Evolutionary conservation across 805 yeast species (phyloP).

Genomic region (Saturnispora zaruensis): DNA sequence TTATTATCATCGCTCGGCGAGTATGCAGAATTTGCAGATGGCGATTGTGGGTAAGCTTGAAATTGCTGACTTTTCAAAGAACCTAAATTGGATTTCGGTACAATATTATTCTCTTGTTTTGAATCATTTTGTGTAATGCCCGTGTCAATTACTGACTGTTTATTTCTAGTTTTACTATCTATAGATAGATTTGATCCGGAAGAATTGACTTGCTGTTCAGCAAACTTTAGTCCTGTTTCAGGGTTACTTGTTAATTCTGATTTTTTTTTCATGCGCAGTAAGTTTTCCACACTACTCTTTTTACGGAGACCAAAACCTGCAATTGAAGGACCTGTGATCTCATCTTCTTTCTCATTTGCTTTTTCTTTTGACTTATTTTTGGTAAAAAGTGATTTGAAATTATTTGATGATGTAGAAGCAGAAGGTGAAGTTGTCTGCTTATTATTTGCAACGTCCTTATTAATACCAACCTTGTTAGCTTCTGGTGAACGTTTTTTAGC

Average conservation of each 20-base stretch:
- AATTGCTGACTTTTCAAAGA: background rate
- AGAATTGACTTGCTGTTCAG: background rate
- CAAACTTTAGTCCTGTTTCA: background rate
- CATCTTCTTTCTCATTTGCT: slow-evolving; percentile 1
- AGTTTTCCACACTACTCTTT: slow-evolving; percentile 2
- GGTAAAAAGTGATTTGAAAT: slow-evolving; percentile 13
- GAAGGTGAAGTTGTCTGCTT: background rate
- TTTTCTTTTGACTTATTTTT: slow-evolving; percentile 10
- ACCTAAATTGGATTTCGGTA: background rate
- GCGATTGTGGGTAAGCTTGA: slow-evolving; percentile 1
- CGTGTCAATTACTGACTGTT: background rate
- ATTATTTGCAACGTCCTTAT: background rate
- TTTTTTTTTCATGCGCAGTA: background rate
- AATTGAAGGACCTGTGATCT: background rate
- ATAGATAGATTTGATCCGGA: background rate
- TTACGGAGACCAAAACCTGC: slow-evolving; percentile 3
- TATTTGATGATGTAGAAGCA: background rate
- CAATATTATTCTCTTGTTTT: background rate
- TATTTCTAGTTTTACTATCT: background rate
- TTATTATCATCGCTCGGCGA: background rate
- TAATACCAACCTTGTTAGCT: background rate
- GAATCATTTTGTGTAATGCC: background rate
- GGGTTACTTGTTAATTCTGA: background rate
- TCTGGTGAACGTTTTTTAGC: background rate
- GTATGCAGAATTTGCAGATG: background rate